Evolutionary conservation across 345 rosid species (phyloP).

Genomic region (Turnera subulata): DNA sequence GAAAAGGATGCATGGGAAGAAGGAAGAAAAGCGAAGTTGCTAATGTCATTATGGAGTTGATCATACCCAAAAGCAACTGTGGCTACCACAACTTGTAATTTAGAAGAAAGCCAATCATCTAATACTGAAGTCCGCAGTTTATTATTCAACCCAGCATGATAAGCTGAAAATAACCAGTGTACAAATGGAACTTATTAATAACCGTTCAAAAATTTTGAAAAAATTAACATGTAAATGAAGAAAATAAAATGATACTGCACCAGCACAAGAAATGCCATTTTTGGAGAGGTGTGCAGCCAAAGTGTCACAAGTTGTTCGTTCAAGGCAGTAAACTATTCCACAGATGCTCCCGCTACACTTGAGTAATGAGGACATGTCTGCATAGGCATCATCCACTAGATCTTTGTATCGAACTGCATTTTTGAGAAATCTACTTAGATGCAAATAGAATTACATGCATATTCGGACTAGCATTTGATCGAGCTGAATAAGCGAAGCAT

Average conservation of each 20-base stretch:
- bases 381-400: slow-evolving; percentile 66
- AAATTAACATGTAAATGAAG: slow-evolving; percentile 1
- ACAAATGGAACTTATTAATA: slow-evolving; percentile 3
- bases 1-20: background rate
- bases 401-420: slow-evolving; percentile 88
- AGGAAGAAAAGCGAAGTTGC: background rate
- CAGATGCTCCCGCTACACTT: slow-evolving; percentile 67
- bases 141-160: slow-evolving; percentile 87
- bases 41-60: slow-evolving; percentile 8
- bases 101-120: slow-evolving; percentile 90
- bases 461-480: background rate
- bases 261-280: slow-evolving; percentile 80
- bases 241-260: slow-evolving; percentile 35
- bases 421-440: slow-evolving; percentile 32
- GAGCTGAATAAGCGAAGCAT: background rate
- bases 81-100: slow-evolving; percentile 92
- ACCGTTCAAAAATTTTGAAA: background rate
- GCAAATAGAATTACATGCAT: slow-evolving; percentile 10
- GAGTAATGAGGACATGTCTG: slow-evolving; percentile 64
- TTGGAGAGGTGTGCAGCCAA: slow-evolving; percentile 69
- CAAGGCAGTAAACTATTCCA: slow-evolving; percentile 93
- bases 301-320: slow-evolving; percentile 86
- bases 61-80: slow-evolving; percentile 97
- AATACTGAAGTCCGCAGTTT: slow-evolving; percentile 73
- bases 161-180: slow-evolving; percentile 49